Conservation (phyloP, 352 stramenopile genomes). For the Pythium insidiosum region DNA sequence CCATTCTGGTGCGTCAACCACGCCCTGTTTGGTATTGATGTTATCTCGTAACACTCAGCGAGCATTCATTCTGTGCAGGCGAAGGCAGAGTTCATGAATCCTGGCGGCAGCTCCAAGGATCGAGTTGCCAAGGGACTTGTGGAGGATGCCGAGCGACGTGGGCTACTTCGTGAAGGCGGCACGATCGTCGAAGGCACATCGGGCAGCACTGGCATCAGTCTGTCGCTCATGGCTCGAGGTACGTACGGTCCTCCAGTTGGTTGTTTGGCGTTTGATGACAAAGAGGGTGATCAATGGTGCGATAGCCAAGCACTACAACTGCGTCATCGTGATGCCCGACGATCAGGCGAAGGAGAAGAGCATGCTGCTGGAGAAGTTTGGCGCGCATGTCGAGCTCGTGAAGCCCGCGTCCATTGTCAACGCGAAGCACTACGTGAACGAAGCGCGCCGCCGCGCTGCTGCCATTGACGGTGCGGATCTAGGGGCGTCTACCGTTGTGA, state of each 20-base stretch:
- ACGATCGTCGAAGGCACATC: constrained; percentile 97
- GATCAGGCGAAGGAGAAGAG: constrained; percentile 94
- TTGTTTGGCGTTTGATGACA: background rate
- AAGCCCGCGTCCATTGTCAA: constrained; percentile 95
- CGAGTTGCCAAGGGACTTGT: constrained; percentile 94
- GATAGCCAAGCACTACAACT: constrained; percentile 88
- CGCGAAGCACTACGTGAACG: constrained; percentile 97
- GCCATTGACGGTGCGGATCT: constrained; percentile 63
- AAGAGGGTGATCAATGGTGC: background rate
- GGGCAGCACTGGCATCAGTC: constrained; percentile 96
- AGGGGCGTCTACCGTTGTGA: constrained; percentile 12
- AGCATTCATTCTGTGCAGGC: no score
- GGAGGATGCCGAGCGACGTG: constrained; percentile 85
- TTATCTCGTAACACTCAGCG: constrained; percentile 28
- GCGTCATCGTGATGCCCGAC: constrained; percentile 97
- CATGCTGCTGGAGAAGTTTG: constrained; percentile 71
- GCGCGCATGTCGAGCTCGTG: constrained; percentile 84
- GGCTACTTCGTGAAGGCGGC: constrained; percentile 83
- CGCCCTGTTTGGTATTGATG: constrained; percentile 12
- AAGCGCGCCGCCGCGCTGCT: constrained; percentile 82
- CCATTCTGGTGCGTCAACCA: constrained; percentile 63
- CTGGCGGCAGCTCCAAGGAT: constrained; percentile 96
- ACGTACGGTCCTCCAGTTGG: background rate
- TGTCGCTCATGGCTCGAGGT: constrained; percentile 91
- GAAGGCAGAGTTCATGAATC: constrained; percentile 97